These are phyloP conservation scores for Mentha longifolia DNA, from an alignment of 257 asterid species.

Conservation along the genomic window DNA sequence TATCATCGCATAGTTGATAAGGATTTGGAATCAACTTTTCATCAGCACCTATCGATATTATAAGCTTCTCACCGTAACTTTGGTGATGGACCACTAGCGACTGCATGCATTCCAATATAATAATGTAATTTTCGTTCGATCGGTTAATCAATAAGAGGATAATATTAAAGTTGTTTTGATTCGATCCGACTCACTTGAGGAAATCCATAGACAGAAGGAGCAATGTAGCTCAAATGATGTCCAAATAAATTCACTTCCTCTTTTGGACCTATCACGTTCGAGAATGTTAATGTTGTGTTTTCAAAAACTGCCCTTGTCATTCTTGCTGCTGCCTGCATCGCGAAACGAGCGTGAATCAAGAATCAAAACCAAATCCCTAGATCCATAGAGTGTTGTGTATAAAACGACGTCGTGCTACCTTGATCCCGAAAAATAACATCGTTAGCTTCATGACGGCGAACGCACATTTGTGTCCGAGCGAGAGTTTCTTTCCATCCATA, in stretches of 20 bases:
- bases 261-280: conserved; percentile 49
- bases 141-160: not conserved
- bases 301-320: conserved; percentile 17
- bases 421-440: conserved; percentile 39
- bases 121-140: not conserved
- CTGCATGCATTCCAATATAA: conserved; percentile 30
- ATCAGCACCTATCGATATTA: conserved; percentile 46
- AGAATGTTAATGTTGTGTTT: conserved; percentile 40
- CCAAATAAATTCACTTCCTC: conserved; percentile 50
- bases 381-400: too few species aligned
- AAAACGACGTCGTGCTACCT: conserved; percentile 31
- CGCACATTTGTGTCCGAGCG: conserved; percentile 42
- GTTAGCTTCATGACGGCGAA: conserved; percentile 31
- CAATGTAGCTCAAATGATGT: conserved; percentile 44
- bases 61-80: conserved; percentile 47
- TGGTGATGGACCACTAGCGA: conserved; percentile 42
- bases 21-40: conserved; percentile 50
- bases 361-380: not conserved
- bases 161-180: not conserved
- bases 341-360: not conserved
- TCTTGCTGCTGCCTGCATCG: conserved; percentile 34
- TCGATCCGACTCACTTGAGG: conserved; percentile 38
- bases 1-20: conserved; percentile 48
- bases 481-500: conserved; percentile 55
- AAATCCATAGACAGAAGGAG: conserved; percentile 47